Conservation (phyloP, 1,139 yeast genomes). For the Pichia sp. region DNA sequence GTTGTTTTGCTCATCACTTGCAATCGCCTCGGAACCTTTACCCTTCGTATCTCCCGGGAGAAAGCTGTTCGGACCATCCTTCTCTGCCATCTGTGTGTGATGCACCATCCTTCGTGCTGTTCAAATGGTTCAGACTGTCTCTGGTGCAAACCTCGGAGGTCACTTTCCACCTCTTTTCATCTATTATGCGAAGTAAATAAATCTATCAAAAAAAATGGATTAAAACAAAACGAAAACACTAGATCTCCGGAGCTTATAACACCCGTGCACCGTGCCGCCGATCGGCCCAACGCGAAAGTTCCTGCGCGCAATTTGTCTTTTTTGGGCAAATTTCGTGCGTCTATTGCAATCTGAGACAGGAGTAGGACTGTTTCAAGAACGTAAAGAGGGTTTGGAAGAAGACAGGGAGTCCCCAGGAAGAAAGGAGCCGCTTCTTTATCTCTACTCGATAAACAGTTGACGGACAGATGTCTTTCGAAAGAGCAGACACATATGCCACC, state of each 20-base stretch:
- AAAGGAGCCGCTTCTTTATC: too few species aligned
- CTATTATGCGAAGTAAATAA: background rate
- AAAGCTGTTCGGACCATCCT: background rate
- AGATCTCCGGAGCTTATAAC: background rate
- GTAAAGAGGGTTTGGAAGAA: too few species aligned
- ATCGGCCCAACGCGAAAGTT: slow-evolving; percentile 9
- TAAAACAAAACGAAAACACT: background rate
- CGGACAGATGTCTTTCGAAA: slow-evolving; percentile 59
- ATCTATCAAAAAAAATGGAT: background rate
- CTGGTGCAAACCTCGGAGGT: background rate
- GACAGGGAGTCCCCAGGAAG: too few species aligned
- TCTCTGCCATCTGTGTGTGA: background rate
- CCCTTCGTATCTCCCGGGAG: background rate
- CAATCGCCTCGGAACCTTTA: background rate
- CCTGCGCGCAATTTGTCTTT: background rate
- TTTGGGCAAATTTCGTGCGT: background rate
- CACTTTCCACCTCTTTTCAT: background rate
- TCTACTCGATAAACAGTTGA: too few species aligned
- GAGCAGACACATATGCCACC: slow-evolving; percentile 77
- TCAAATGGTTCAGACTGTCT: background rate
- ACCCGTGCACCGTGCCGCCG: slow-evolving; percentile 6
- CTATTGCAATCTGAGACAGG: background rate
- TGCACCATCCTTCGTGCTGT: background rate
- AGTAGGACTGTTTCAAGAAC: background rate
- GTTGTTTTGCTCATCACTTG: background rate